These are phyloP conservation scores for Fusarium sulawesiense DNA, from an alignment of 2,329 filamentous ascomycete species.

Conservation along the genomic window DNA sequence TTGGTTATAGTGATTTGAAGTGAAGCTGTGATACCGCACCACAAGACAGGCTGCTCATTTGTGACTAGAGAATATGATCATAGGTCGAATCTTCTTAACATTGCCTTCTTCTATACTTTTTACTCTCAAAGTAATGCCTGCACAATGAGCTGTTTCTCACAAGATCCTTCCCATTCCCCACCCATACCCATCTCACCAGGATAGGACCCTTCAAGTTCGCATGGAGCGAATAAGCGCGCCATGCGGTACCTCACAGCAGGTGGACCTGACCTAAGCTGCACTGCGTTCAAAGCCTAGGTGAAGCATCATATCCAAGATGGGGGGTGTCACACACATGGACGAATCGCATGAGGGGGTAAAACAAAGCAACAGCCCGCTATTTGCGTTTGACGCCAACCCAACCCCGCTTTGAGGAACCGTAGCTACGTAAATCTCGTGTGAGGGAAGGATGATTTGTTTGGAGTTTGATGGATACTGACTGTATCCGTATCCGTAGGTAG, in stretches of 20 bases:
- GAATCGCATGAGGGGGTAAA: conserved; percentile 40
- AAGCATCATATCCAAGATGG: neutral
- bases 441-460: conserved; percentile 17
- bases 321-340: conserved; percentile 29
- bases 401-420: conserved; percentile 32
- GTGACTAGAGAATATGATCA: neutral
- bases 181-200: conserved; percentile 14
- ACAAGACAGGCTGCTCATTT: neutral
- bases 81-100: neutral
- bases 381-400: conserved; percentile 29
- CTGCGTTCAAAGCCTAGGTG: neutral
- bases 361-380: conserved; percentile 39
- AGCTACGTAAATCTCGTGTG: conserved; percentile 31
- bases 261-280: conserved; percentile 1
- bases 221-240: neutral
- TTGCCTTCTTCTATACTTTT: neutral
- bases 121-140: neutral
- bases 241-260: conserved; percentile 5
- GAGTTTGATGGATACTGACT: conserved; percentile 6
- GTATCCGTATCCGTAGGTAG: neutral
- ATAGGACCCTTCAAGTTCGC: neutral
- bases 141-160: conserved; percentile 38
- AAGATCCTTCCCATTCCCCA: conserved; percentile 23
- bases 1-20: neutral
- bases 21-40: neutral